A percentile compares a stretch with the other conserved stretches of the same genome.
Evolutionary conservation across 129 eudicot genomes (phyloP).

Genomic region (Saussurea involucrata): DNA sequence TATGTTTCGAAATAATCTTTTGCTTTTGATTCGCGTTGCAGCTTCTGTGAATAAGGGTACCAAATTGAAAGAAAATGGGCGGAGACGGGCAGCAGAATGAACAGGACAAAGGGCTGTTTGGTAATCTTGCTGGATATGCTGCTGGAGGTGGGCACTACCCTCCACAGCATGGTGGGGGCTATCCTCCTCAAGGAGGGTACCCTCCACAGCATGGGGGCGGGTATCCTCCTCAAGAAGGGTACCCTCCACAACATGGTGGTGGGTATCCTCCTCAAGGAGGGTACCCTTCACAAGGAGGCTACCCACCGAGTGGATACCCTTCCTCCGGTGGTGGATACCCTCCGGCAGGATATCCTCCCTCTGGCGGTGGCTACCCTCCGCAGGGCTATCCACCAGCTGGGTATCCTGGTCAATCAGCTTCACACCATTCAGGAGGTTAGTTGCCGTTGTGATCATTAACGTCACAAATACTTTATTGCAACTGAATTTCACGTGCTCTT

Average conservation of each 20-base stretch:
- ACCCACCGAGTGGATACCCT: neutral
- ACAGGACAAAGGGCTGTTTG: conserved; percentile 59
- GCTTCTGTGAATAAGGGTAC: conserved; percentile 5
- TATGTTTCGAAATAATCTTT: neutral
- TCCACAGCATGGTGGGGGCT: conserved; percentile 43
- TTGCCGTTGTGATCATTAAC: neutral
- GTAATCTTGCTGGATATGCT: conserved; percentile 55
- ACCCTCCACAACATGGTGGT: conserved; percentile 16
- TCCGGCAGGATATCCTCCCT: conserved; percentile 15
- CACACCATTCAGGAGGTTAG: conserved; percentile 37
- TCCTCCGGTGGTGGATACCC: conserved; percentile 4
- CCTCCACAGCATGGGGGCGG: conserved; percentile 21
- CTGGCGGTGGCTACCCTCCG: conserved; percentile 31
- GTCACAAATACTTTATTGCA: neutral
- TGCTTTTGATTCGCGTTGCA: neutral
- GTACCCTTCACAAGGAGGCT: conserved; percentile 33
- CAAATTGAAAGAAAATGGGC: conserved; percentile 45
- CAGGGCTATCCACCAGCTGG: conserved; percentile 11
- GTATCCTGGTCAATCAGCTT: conserved; percentile 22
- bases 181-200: conserved; percentile 34
- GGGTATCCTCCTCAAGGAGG: conserved; percentile 35
- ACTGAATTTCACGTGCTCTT: neutral
- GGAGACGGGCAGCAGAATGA: conserved; percentile 36
- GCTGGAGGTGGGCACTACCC: conserved; percentile 43
- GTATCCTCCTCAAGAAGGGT: conserved; percentile 37